These are phyloP conservation scores for Zoysia matrella DNA, from an alignment of 202 grass and related monocot species.

Conservation along the genomic window DNA sequence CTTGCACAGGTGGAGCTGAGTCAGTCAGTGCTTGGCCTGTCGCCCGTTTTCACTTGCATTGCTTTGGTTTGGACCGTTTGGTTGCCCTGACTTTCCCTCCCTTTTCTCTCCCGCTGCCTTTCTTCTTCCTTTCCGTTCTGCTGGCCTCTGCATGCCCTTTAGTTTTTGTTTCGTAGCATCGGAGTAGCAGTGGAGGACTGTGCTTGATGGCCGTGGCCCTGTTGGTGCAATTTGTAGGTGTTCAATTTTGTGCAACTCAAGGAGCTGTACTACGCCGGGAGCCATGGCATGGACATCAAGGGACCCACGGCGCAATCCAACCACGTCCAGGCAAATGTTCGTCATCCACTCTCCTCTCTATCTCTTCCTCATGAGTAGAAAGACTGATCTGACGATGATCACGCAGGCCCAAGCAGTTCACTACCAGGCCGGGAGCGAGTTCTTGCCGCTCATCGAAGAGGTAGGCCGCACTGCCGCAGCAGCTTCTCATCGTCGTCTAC, in stretches of 20 bases:
- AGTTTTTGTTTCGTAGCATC: not conserved
- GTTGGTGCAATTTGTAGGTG: constrained; percentile 49
- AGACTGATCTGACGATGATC: not conserved
- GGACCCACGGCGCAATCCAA: constrained; percentile 45
- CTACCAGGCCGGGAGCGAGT: constrained; percentile 25
- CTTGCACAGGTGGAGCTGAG: not conserved
- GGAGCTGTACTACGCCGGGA: constrained; percentile 93
- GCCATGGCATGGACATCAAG: constrained; percentile 97
- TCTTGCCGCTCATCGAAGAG: constrained; percentile 27
- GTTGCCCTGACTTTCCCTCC: no score
- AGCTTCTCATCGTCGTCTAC: not conserved
- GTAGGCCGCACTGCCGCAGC: not conserved
- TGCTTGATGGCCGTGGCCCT: constrained; percentile 17
- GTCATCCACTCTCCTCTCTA: not conserved
- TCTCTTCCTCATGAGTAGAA: not conserved
- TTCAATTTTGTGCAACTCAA: constrained; percentile 57
- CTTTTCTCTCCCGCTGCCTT: no score
- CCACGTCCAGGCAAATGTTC: constrained; percentile 40
- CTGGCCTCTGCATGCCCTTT: not conserved
- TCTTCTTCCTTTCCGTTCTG: no score
- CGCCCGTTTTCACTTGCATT: no score
- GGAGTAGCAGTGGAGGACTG: not conserved
- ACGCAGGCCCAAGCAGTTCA: not conserved
- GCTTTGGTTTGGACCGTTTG: no score
- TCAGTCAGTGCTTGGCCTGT: not conserved